phyloP scores from a whole-genome alignment of 129 eudicot genomes.

The Flaveria robusta region DNA sequence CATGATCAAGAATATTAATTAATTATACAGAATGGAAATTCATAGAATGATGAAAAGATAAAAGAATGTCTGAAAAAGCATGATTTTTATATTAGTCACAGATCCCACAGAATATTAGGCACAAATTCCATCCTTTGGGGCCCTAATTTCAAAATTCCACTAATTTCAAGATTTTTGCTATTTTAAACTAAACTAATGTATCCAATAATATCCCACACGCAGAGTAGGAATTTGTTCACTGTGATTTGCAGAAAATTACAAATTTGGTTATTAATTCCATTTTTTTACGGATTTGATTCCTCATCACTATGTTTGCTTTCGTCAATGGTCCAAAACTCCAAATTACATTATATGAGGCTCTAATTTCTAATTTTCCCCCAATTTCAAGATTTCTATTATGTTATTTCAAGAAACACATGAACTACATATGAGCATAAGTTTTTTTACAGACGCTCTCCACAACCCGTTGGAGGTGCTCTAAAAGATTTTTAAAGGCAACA shows the following conservation, averaged over 20 bases:
- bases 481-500: not conserved
- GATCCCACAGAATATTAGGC: not conserved
- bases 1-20: not conserved
- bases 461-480: not conserved
- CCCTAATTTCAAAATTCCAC: not conserved
- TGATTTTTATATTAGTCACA: not conserved
- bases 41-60: not conserved
- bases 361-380: not conserved
- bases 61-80: not conserved
- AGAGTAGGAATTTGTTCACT: no score
- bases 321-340: not conserved
- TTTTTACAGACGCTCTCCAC: no score
- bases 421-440: not conserved
- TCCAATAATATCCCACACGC: no score
- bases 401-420: conserved; percentile 9
- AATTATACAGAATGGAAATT: not conserved
- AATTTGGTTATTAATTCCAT: no score
- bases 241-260: no score
- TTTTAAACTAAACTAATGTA: no score
- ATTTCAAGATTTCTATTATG: not conserved
- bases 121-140: not conserved
- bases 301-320: no score
- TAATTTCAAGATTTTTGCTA: not conserved
- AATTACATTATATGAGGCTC: not conserved
- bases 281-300: no score